Percentiles rank a stretch among this genome's conserved stretches.
These are phyloP conservation scores for Trichophyton equinum DNA, from an alignment of 2,329 filamentous ascomycete species.

Conservation along the genomic window DNA sequence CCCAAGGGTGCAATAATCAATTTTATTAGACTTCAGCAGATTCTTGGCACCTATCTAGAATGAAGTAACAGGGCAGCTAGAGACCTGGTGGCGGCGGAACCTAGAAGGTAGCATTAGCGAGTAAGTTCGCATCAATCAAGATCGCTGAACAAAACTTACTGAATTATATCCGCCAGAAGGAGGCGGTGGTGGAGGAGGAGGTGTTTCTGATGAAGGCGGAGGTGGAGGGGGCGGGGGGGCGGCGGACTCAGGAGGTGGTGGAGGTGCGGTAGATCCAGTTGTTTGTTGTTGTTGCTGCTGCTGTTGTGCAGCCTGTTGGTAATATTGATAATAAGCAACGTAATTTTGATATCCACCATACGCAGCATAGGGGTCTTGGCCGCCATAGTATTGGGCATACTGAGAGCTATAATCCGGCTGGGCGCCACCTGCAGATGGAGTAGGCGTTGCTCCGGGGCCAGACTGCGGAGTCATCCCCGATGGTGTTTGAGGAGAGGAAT, in stretches of 20 bases:
- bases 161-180: constrained; percentile 50
- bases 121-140: background rate
- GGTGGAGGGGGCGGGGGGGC: constrained; percentile 45
- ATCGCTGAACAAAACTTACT: constrained; percentile 31
- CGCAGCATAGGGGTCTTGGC: constrained; percentile 70
- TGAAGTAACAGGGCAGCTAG: constrained; percentile 16
- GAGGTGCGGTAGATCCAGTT: constrained; percentile 32
- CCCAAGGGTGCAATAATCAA: background rate
- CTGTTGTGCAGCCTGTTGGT: constrained; percentile 50
- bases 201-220: constrained; percentile 51
- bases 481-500: constrained; percentile 34
- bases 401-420: constrained; percentile 62
- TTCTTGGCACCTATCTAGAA: background rate
- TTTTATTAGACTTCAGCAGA: background rate
- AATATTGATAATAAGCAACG: constrained; percentile 51
- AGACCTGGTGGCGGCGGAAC: constrained; percentile 42
- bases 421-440: constrained; percentile 16
- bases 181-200: constrained; percentile 46
- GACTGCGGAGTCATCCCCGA: constrained; percentile 32
- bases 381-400: constrained; percentile 68
- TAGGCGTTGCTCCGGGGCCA: constrained; percentile 21
- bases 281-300: constrained; percentile 29
- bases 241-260: constrained; percentile 30
- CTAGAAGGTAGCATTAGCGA: constrained; percentile 18
- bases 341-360: constrained; percentile 81